phyloP scores from a whole-genome alignment of 805 yeast species.

The Metschnikowia anglica region DNA sequence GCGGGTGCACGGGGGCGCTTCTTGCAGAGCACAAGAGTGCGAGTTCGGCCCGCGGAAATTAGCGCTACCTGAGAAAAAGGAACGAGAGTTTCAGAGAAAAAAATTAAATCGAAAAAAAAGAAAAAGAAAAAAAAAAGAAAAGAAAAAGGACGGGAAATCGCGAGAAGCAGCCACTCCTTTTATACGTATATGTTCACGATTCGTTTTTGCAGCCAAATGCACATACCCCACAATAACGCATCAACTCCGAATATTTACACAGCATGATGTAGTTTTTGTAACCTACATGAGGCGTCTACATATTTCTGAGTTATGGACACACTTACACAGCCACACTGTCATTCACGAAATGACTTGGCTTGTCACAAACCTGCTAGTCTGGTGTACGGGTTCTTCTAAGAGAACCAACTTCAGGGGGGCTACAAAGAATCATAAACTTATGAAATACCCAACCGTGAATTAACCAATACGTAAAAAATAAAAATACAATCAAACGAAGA shows the following conservation, averaged over 20 bases:
- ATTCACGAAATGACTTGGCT: too few species aligned
- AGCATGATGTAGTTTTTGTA: too few species aligned
- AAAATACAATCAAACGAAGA: neutral
- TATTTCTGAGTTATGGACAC: too few species aligned
- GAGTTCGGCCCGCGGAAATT: conserved; percentile 7
- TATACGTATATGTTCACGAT: neutral
- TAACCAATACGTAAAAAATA: conserved; percentile 2
- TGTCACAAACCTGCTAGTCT: too few species aligned
- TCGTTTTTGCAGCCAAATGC: conserved; percentile 2
- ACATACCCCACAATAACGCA: neutral
- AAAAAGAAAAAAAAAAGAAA: too few species aligned
- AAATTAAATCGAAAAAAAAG: too few species aligned
- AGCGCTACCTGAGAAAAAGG: neutral
- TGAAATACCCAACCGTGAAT: conserved; percentile 10
- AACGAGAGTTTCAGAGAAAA: neutral
- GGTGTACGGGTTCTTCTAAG: neutral
- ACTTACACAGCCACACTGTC: too few species aligned
- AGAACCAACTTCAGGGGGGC: neutral
- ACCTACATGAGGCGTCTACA: too few species aligned
- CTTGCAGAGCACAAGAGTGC: conserved; percentile 7
- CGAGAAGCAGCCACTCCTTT: neutral
- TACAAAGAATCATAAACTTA: neutral
- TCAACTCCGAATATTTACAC: too few species aligned
- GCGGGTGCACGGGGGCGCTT: conserved; percentile 3
- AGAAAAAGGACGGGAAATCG: neutral